phyloP scores from a whole-genome alignment of 2,329 filamentous ascomycete genomes.

The Fusarium caatingaense region DNA sequence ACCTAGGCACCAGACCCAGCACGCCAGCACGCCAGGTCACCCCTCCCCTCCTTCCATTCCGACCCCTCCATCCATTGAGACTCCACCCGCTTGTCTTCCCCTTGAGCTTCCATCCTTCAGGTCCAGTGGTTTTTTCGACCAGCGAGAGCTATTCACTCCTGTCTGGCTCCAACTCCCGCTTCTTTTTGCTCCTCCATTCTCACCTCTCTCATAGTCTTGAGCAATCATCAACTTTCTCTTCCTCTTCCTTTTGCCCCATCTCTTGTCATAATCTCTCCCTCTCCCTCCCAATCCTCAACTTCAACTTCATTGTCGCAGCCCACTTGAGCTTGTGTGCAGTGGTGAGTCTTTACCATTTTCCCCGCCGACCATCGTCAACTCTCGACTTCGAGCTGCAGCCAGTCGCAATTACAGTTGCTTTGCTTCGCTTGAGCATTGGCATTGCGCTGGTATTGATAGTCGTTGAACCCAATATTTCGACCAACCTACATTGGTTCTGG shows the following conservation, averaged over 20 bases:
- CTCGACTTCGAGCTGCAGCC: constrained; percentile 22
- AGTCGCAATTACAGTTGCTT: constrained; percentile 12
- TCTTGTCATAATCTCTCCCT: constrained; percentile 38
- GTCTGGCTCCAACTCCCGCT: constrained; percentile 38
- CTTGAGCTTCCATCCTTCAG: constrained; percentile 47
- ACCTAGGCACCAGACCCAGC: background rate
- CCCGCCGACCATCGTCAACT: constrained; percentile 37
- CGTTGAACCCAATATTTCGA: constrained; percentile 12
- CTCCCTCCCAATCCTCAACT: constrained; percentile 36
- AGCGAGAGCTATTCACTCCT: constrained; percentile 37
- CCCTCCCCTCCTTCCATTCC: constrained; percentile 30
- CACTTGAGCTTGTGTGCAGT: constrained; percentile 42
- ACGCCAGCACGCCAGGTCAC: constrained; percentile 23
- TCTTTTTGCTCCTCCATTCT: constrained; percentile 39
- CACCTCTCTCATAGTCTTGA: constrained; percentile 39
- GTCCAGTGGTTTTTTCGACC: constrained; percentile 44
- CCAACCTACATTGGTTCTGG: constrained; percentile 27
- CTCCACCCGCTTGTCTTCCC: constrained; percentile 43
- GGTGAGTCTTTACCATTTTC: constrained; percentile 42
- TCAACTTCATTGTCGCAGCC: constrained; percentile 41
- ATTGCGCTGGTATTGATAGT: constrained; percentile 19
- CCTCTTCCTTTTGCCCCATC: constrained; percentile 33
- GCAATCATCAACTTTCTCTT: constrained; percentile 27
- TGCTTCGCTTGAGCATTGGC: constrained; percentile 8
- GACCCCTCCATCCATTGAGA: constrained; percentile 36